Evolutionary conservation across 176 grass and related monocot genomes (phyloP), one percentile per base, ranked within the genome.

Genomic region (Poa pratensis): DNA sequence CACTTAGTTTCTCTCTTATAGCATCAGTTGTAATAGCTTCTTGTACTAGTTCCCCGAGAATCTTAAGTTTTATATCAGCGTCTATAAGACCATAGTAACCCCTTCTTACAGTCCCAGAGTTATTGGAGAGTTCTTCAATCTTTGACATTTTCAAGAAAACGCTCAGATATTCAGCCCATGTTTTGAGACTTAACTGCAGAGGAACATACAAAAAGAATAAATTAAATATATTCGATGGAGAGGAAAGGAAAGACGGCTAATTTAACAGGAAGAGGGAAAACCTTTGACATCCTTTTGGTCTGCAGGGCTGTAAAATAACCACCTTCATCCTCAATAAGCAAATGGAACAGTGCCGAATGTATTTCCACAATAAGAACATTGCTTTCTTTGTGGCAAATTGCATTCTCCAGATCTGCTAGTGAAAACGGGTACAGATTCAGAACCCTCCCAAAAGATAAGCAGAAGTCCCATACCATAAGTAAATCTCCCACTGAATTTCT

Each of bases 381-480:
- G 66, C 74, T 90, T 80, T 98, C 93, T 87, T 88, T 98, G 69
- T 93, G 78, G 75, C 91, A 92, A 70, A 98, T 53, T 75, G 96
- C 93, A 85, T 93, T 95, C 89, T 95, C 93, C 79, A 98, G 89
- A 90, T 98, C 91, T 78, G 90, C 78, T 15, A 98, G 81, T 30
- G 93, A 90, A 77, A 98, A 98, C 58, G 91, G 96, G 20, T 66
- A 98, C 75, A 95, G 63, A 63, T 85, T 84, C 39, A 98, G 76
- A 87, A 90, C 73, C 77, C 81, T 89, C 45, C 92, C 91, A 59
- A 90, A 98, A 43, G 93, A 90, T 60, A 80, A 89, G 79, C 91
- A 95, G 63, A 98, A 98, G 43, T 95, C 80, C 93, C 91, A 98
- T 48, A 95, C 83, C 86, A 93, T 87, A 42, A 98, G 85, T 46